These are phyloP conservation scores for Coniochaeta sp. DNA, from an alignment of 2,329 filamentous ascomycete species.

Conservation along the genomic window DNA sequence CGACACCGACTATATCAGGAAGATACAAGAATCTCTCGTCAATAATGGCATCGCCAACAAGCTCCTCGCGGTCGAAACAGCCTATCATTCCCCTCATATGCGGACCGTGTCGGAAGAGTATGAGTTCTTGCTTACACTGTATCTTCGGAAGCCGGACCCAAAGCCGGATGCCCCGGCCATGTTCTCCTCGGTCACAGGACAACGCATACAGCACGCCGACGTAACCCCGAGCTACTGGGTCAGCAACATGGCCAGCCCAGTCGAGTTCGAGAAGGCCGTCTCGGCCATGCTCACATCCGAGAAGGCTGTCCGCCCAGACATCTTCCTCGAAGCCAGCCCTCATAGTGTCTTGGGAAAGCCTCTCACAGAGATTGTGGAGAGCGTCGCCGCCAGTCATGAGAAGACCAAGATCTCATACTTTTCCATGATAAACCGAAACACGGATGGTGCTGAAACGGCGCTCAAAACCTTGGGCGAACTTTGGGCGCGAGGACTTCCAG, in stretches of 20 bases:
- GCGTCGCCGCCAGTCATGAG: background rate
- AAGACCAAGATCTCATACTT: background rate
- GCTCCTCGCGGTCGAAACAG: conserved; percentile 27
- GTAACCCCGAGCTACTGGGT: conserved; percentile 10
- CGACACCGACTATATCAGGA: conserved; percentile 17
- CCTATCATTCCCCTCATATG: conserved; percentile 36
- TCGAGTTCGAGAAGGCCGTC: conserved; percentile 13
- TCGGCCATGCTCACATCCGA: conserved; percentile 2
- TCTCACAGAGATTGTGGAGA: conserved; percentile 21
- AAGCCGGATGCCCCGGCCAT: background rate
- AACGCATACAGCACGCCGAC: background rate
- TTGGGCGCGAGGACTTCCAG: background rate
- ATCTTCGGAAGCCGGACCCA: background rate
- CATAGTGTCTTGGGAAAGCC: conserved; percentile 8
- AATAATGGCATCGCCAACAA: conserved; percentile 19
- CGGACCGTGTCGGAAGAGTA: background rate
- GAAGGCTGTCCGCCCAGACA: conserved; percentile 1
- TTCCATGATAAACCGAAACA: background rate
- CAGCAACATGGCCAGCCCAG: conserved; percentile 12
- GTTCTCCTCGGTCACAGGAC: conserved; percentile 3
- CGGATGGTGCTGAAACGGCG: background rate
- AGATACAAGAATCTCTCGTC: conserved; percentile 14
- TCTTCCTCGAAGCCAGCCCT: conserved; percentile 21
- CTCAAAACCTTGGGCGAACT: background rate
- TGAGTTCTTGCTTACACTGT: background rate